phyloP scores from a whole-genome alignment of 129 eudicot species.

The Helichrysum umbraculigerum region DNA sequence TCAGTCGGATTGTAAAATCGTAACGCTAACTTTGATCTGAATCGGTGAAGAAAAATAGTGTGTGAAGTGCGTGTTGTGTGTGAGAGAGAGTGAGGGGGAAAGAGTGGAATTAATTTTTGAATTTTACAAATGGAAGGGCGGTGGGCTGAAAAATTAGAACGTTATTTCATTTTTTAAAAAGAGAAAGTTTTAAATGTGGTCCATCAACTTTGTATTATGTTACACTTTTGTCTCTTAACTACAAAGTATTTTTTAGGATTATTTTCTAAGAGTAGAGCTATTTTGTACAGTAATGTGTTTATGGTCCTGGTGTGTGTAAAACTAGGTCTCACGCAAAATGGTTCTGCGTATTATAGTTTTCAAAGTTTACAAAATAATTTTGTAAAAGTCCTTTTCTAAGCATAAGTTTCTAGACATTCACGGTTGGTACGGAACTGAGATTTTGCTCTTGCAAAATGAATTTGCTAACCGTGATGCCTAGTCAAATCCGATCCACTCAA shows the following conservation, averaged over 20 bases:
- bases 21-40: conserved; percentile 37
- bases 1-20: neutral
- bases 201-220: conserved; percentile 1
- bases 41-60: conserved; percentile 6
- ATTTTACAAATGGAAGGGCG: conserved; percentile 35
- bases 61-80: conserved; percentile 21
- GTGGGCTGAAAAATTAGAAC: conserved; percentile 32
- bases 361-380: too few relatives aligned
- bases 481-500: too few relatives aligned
- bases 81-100: neutral
- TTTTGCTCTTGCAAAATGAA: too few relatives aligned
- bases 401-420: too few relatives aligned
- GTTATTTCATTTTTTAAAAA: conserved; percentile 16
- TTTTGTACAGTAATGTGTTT: too few relatives aligned
- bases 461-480: too few relatives aligned
- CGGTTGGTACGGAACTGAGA: too few relatives aligned
- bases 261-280: too few relatives aligned
- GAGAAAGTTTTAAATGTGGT: neutral
- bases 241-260: neutral
- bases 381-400: too few relatives aligned
- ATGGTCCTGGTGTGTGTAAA: too few relatives aligned
- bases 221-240: neutral
- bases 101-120: conserved; percentile 25
- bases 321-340: too few relatives aligned
- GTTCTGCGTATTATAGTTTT: too few relatives aligned